Base-by-base conservation (phyloP, 2,329 filamentous ascomycete genomes). In the Bipolaris cookei region DNA sequence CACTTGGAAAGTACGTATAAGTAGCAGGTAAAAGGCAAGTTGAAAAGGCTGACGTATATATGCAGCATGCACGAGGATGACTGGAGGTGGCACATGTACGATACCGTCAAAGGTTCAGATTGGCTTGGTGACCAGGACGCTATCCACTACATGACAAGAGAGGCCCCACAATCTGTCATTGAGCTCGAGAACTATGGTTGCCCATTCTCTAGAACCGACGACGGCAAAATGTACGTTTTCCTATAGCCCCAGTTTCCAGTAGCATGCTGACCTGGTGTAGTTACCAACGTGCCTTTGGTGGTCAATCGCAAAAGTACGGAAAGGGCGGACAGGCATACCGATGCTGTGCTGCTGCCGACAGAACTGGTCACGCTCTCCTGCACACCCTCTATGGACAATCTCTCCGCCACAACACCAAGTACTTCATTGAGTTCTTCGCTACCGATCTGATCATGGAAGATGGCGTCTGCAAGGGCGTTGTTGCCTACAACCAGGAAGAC, bases 81-180 rank as follows among this genome's bases (percentile, higher is more conserved):
- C 82, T 97, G 93, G 93, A 88, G 92, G 84, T 97, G 93, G 93
- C 93, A 97, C 82, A 97, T 97, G 93, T 97, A 97, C 84, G 93
- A 97, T 79, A 97, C 93, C 41, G 93, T 97, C 77, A 97, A 97
- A 84, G 93, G 93, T 66, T 96, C 91, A 66, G 93, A 97, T 83
- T 97, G 93, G 93, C 87, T 97, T 49, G 93, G 93, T 79, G 93
- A 97, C 79, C 93, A 97, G 81, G 93, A 97, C 77, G 93, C 93
- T 65, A 97, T 97, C 76, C 93, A 97, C 82, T 97, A 97, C 83
- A 97, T 97, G 93, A 97, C 93, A 72, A 87, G 92, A 74, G 93
- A 97, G 82, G 93, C 93, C 61, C 92, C 93, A 32, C 88, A 89
- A 59, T 94, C 90, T 67, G 93, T 97, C 69, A 90, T 96, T 76